phyloP scores from a whole-genome alignment of 2,329 filamentous ascomycete species.

The Coniochaeta sp. region DNA sequence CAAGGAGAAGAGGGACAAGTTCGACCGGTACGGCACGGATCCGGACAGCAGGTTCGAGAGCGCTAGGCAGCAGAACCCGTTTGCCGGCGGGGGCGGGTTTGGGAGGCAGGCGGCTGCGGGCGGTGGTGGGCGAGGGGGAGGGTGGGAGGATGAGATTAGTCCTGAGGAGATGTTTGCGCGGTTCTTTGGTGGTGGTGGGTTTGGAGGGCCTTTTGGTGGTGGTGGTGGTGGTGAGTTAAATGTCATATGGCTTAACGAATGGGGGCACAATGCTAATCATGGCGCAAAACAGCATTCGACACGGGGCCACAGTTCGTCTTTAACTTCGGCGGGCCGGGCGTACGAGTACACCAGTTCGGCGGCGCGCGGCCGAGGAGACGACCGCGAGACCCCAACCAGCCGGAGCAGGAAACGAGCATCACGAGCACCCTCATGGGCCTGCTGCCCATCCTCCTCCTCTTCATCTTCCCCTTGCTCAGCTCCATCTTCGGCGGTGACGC shows the following conservation, averaged over 20 bases:
- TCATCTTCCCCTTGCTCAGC: slow-evolving; percentile 76
- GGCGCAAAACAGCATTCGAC: slow-evolving; percentile 49
- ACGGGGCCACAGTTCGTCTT: slow-evolving; percentile 86
- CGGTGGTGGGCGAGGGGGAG: slow-evolving; percentile 27
- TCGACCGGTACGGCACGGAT: slow-evolving; percentile 83
- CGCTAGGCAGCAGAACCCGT: slow-evolving; percentile 54
- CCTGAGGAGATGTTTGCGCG: slow-evolving; percentile 95
- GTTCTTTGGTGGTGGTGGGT: slow-evolving; percentile 81
- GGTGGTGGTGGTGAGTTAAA: too few relatives aligned
- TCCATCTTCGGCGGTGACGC: slow-evolving; percentile 61
- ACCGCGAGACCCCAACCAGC: slow-evolving; percentile 56
- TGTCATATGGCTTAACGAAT: too few relatives aligned
- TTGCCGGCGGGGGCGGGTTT: slow-evolving; percentile 45
- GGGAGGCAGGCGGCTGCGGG: slow-evolving; percentile 34
- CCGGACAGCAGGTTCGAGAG: slow-evolving; percentile 80
- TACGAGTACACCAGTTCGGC: slow-evolving; percentile 93
- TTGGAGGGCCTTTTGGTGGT: slow-evolving; percentile 50
- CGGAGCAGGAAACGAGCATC: slow-evolving; percentile 43
- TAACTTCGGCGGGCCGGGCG: slow-evolving; percentile 85
- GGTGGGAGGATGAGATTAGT: slow-evolving; percentile 86
- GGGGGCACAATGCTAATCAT: slow-evolving; percentile 4
- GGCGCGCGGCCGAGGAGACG: slow-evolving; percentile 69
- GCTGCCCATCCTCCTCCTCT: slow-evolving; percentile 81
- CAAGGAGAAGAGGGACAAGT: slow-evolving; percentile 85
- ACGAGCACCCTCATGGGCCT: slow-evolving; percentile 61